phyloP scores from a whole-genome alignment of 2,329 filamentous ascomycete species.

The Xylaria sp. region DNA sequence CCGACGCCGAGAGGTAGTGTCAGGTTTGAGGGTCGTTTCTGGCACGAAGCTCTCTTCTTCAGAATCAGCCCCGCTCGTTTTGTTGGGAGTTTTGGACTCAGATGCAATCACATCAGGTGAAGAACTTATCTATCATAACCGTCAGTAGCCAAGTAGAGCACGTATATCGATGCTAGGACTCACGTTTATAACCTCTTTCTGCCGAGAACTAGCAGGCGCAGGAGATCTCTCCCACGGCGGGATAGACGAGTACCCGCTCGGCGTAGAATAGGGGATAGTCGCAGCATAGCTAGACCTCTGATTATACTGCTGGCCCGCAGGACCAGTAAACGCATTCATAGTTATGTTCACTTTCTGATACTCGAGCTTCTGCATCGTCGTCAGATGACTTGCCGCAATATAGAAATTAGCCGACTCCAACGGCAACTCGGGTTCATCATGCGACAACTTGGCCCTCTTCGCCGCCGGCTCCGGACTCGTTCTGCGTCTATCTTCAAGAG shows the following conservation, averaged over 20 bases:
- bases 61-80: background rate
- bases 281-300: constrained; percentile 30
- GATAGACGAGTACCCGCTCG: constrained; percentile 30
- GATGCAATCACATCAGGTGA: constrained; percentile 28
- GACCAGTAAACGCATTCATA: constrained; percentile 16
- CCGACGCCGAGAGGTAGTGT: constrained; percentile 1
- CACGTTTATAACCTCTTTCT: constrained; percentile 22
- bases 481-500: background rate
- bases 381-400: constrained; percentile 31
- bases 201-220: constrained; percentile 11
- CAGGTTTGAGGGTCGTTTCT: constrained; percentile 3
- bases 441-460: constrained; percentile 21
- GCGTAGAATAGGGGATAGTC: constrained; percentile 32
- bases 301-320: constrained; percentile 21
- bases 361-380: constrained; percentile 33
- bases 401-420: constrained; percentile 27
- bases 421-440: constrained; percentile 17
- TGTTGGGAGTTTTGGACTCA: constrained; percentile 9
- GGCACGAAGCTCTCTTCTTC: constrained; percentile 8
- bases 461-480: constrained; percentile 8
- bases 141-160: constrained; percentile 9
- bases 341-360: constrained; percentile 29
- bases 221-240: constrained; percentile 26
- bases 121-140: constrained; percentile 24
- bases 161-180: constrained; percentile 6